Evolutionary conservation across 2,329 filamentous ascomycete species (phyloP).

Genomic region (Aspergillus sp.): DNA sequence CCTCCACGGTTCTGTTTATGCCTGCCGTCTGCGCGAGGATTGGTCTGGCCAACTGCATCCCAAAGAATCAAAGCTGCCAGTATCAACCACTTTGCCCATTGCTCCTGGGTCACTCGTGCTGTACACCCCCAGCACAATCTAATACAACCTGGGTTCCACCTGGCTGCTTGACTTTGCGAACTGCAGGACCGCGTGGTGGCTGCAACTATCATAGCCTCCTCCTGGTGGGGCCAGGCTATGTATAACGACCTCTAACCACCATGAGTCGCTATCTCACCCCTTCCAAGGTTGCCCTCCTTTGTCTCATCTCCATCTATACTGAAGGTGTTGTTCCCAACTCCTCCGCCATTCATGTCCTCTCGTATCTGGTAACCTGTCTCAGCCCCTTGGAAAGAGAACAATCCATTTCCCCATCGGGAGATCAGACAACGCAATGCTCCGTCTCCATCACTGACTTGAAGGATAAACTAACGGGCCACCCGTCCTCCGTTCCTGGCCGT

Average conservation of each 20-base stretch:
- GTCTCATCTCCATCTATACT: constrained; percentile 78
- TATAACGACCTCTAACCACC: constrained; percentile 2
- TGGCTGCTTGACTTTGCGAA: neutral
- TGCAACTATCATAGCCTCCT: neutral
- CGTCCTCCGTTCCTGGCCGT: constrained; percentile 67
- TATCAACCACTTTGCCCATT: neutral
- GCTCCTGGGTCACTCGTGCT: neutral
- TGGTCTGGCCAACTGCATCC: neutral
- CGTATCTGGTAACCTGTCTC: constrained; percentile 74
- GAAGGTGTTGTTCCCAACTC: constrained; percentile 68
- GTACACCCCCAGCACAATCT: neutral
- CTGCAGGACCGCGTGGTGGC: neutral
- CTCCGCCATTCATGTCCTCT: constrained; percentile 73
- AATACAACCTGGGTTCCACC: no score
- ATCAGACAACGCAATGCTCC: constrained; percentile 34
- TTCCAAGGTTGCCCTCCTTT: constrained; percentile 79
- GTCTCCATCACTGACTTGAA: constrained; percentile 52
- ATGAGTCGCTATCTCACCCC: constrained; percentile 89
- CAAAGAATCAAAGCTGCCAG: neutral
- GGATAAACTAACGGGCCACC: constrained; percentile 46
- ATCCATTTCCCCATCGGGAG: constrained; percentile 19
- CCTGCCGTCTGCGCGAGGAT: neutral
- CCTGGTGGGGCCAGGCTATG: constrained; percentile 7
- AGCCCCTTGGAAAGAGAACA: constrained; percentile 46
- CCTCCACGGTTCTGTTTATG: neutral